Base-by-base conservation (phyloP, 805 yeast genomes). In the Suhomyces vadensis region DNA sequence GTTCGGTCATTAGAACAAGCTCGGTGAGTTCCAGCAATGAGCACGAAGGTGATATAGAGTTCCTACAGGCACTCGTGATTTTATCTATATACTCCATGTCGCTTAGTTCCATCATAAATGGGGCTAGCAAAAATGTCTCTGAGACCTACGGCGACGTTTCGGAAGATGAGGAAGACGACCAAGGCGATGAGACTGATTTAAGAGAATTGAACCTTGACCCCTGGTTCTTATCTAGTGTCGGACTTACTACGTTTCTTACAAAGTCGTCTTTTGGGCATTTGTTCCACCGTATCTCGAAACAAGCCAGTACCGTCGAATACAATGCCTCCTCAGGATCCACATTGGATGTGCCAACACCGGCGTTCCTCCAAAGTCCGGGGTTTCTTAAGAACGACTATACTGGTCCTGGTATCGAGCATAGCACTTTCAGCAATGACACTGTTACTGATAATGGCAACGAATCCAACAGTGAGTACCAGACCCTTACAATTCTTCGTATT, bases 191-290 rank as follows among this genome's bases (percentile, higher is more conserved):
- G 10, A 20, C 39, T 5, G 50, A 48, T 16, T 35, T 58, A 3
- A 75, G 71, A 2, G 68, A 69, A 25, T 57, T 81, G 40, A 68
- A 71, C 25, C 64, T 86, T 14, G 95, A 87, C 57, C 81, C 84
- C 1, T 86, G 92, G 92, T 71, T 73, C 43, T 60, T 85, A 22
- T 80, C 88, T 3, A 82, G 84, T 4, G 49, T 81, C 8, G 94
- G 87, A 0, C 70, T 87, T 13, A 78, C 81, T 47, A 79, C 82
- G 37, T 83, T 82, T 54, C 61, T 81, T 19, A 73, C 84, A 3
- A 71, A 75, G 41, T 76, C 82, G 39, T 64, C 69, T 2, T 62
- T 71, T 39, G 81, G 82, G 0, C 55, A 62, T 2, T 51, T 77
- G 39, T 51, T 72, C 46, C 43, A 41, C 16, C 33, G 11, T 5